These are phyloP conservation scores for Hordeum marinum DNA, from an alignment of 176 grass and related monocot species.

Conservation along the genomic window DNA sequence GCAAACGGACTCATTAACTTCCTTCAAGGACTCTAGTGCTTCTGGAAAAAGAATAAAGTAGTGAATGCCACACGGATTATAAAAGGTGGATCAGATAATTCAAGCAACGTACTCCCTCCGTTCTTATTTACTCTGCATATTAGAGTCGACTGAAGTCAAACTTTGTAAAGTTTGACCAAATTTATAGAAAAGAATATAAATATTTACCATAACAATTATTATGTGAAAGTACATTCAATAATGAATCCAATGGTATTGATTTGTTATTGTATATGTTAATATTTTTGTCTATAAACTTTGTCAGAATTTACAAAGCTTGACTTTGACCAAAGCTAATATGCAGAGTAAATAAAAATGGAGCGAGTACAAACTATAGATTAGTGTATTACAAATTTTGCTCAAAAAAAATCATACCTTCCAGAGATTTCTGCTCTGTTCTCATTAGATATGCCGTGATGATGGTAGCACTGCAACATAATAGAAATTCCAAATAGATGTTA, in stretches of 20 bases:
- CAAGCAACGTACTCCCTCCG: neutral
- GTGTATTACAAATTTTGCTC: neutral
- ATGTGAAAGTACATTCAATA: too few species aligned
- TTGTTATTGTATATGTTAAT: too few species aligned
- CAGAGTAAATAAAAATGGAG: too few species aligned
- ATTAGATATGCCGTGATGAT: constrained; percentile 79
- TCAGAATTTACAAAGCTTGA: too few species aligned
- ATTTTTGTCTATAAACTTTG: too few species aligned
- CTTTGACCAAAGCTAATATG: too few species aligned
- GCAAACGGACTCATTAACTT: constrained; percentile 48
- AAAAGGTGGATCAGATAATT: neutral
- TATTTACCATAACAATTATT: too few species aligned
- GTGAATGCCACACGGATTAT: neutral
- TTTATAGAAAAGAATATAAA: too few species aligned
- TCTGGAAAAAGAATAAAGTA: constrained; percentile 48
- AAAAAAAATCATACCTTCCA: constrained; percentile 57
- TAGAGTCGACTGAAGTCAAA: too few species aligned
- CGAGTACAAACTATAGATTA: neutral
- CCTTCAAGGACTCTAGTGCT: constrained; percentile 72
- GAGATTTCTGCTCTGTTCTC: constrained; percentile 79
- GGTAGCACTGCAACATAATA: constrained; percentile 56
- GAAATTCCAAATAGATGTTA: neutral
- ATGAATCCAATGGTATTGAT: too few species aligned
- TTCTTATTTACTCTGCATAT: too few species aligned
- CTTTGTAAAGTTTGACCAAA: too few species aligned